Evolutionary conservation across 2,329 filamentous ascomycete genomes (phyloP), one percentile per base, ranked within the genome.

Genomic region (Chrysosporium queenslandicum): DNA sequence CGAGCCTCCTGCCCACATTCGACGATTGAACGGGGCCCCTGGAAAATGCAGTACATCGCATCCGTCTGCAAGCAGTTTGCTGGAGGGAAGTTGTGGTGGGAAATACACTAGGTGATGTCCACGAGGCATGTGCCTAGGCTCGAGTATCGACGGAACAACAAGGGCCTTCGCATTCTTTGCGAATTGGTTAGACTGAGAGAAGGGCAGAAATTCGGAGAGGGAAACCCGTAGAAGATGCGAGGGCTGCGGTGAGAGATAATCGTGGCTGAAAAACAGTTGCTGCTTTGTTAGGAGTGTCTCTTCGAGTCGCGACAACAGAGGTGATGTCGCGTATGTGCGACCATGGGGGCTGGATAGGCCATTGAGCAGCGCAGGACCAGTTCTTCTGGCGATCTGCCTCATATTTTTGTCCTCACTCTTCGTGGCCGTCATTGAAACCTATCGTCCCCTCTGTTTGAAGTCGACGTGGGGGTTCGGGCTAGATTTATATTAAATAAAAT

Each of bases 71-170:
- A 88, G 77, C 40, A 97, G 78, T 30, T 74, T 60, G 6, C 77
- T 78, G 12, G 79, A 71, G 0, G 78, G 74, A 16, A 84, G 72
- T 56, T 81, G 78, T 9, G 85, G 78, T 54, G 89, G 87, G 70
- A 95, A 96, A 72, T 94, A 94, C 58, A 91, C 81, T 32, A 95
- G 76, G 66, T 96, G 89, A 65, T 94, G 83, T 32, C 84, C 86
- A 14, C 60, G 53, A 4, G 68, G 63, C 55, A 71, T 55, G 16
- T 53, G 59, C n/a, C 46, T 53, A 12, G 63, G 61, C 2, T 58
- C 55, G 9, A 55, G 60, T 53, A 65, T 63, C 34, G 64, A 71
- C 58, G 64, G 69, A 34, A 69, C 62, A 60, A 60, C 16, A 32
- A 49, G 37, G 27, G 43, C 58, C 56, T 60, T 46, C 40, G 57